Evolutionary conservation across 2,329 filamentous ascomycete genomes (phyloP).

Genomic region (Trichoderma pleuroti): DNA sequence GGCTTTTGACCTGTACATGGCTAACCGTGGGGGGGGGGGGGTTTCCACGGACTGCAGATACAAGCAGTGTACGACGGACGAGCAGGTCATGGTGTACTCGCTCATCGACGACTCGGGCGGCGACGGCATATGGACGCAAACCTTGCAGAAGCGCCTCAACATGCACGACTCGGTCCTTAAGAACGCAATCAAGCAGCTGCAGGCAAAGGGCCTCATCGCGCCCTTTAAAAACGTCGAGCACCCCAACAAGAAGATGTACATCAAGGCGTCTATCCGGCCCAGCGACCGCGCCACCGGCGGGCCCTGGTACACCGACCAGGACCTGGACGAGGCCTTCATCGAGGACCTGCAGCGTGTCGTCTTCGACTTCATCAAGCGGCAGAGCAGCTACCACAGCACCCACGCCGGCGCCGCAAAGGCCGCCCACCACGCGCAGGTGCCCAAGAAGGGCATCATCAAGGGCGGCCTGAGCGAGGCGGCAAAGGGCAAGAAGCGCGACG

Average conservation of each 20-base stretch:
- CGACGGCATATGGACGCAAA: slow-evolving; percentile 88
- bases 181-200: slow-evolving; percentile 77
- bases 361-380: slow-evolving; percentile 66
- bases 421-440: slow-evolving; percentile 36
- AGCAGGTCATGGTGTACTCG: slow-evolving; percentile 79
- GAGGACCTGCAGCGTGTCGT: slow-evolving; percentile 70
- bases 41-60: too few relatives aligned
- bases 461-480: slow-evolving; percentile 38
- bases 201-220: slow-evolving; percentile 77
- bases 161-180: slow-evolving; percentile 81
- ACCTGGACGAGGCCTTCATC: slow-evolving; percentile 86
- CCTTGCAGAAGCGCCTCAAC: slow-evolving; percentile 73
- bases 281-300: slow-evolving; percentile 90
- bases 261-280: slow-evolving; percentile 78
- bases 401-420: slow-evolving; percentile 34
- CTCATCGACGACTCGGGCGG: slow-evolving; percentile 81
- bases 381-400: slow-evolving; percentile 63
- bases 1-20: not conserved
- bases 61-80: slow-evolving; percentile 61
- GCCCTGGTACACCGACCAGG: slow-evolving; percentile 89
- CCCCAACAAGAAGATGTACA: slow-evolving; percentile 92
- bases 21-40: not conserved
- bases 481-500: slow-evolving; percentile 50
- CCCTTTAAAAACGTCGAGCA: slow-evolving; percentile 89
- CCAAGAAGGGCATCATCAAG: slow-evolving; percentile 55